phyloP scores from a whole-genome alignment of 2,329 filamentous ascomycete species.

The Fusarium aywerte region DNA sequence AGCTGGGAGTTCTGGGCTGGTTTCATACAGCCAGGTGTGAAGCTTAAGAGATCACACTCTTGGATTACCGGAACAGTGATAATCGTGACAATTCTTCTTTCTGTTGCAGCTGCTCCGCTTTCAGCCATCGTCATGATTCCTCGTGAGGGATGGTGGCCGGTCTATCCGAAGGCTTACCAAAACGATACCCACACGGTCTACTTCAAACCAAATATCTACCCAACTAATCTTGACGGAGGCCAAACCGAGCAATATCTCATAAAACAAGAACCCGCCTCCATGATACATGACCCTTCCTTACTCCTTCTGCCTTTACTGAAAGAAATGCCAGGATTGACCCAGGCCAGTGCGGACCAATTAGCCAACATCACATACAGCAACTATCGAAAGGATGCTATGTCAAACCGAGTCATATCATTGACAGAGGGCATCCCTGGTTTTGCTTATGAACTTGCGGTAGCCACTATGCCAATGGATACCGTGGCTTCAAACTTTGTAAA shows the following conservation, averaged over 20 bases:
- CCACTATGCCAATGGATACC: neutral
- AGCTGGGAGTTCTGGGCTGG: constrained; percentile 1
- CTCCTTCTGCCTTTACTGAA: neutral
- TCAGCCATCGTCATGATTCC: constrained; percentile 12
- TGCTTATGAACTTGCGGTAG: neutral
- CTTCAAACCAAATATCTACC: neutral
- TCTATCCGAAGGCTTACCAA: neutral
- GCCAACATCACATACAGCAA: neutral
- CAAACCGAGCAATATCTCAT: neutral
- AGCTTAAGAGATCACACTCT: neutral
- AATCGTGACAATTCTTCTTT: neutral
- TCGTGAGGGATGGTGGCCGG: neutral
- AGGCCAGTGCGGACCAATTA: neutral
- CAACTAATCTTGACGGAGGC: neutral
- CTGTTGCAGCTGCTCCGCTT: neutral
- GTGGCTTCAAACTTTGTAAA: neutral
- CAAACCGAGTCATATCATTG: neutral
- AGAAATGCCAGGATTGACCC: neutral
- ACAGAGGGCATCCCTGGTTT: neutral
- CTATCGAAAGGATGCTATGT: fast-evolving
- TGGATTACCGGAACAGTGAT: neutral
- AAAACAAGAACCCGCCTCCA: neutral
- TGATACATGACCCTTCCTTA: neutral
- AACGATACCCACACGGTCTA: neutral
- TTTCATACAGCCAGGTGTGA: neutral